These are phyloP conservation scores for Apiospora saccharicola DNA, from an alignment of 2,329 filamentous ascomycete genomes.

Conservation along the genomic window DNA sequence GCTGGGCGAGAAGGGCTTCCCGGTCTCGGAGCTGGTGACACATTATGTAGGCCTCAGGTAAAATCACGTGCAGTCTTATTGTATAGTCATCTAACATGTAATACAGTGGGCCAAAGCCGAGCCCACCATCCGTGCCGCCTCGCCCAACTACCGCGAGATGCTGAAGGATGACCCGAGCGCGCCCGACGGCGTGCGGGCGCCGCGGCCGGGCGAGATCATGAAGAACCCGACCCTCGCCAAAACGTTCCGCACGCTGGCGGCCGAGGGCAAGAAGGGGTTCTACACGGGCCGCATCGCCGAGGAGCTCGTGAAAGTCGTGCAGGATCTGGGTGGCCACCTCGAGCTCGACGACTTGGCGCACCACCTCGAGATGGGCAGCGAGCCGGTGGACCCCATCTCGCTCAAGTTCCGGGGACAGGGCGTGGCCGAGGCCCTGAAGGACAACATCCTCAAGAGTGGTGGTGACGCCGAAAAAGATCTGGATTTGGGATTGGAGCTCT, in stretches of 20 bases:
- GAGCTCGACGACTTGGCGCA: conserved; percentile 81
- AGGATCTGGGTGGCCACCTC: conserved; percentile 78
- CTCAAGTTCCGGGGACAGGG: conserved; percentile 77
- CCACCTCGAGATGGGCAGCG: conserved; percentile 73
- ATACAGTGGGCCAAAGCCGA: conserved; percentile 77
- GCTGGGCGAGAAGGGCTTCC: conserved; percentile 87
- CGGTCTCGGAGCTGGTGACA: conserved; percentile 82
- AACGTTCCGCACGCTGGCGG: conserved; percentile 81
- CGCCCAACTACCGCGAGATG: conserved; percentile 87
- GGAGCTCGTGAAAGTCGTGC: conserved; percentile 79
- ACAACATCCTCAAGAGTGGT: conserved; percentile 27
- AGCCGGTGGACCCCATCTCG: conserved; percentile 85
- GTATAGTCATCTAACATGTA: too few relatives aligned
- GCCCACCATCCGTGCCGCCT: conserved; percentile 70
- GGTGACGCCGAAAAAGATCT: conserved; percentile 47
- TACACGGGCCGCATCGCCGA: conserved; percentile 86
- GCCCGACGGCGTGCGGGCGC: conserved; percentile 75
- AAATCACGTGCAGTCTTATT: neutral
- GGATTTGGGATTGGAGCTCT: conserved; percentile 75
- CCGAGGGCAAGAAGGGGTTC: conserved; percentile 88
- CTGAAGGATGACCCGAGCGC: conserved; percentile 78
- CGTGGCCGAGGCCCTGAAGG: conserved; percentile 38
- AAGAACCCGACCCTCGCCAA: conserved; percentile 81
- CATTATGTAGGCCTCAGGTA: conserved; percentile 62
- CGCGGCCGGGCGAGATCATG: conserved; percentile 85